Evolutionary conservation across 2,329 filamentous ascomycete genomes (phyloP), one percentile per base, ranked within the genome.

Genomic region (Pyrenophora tritici-repentis): DNA sequence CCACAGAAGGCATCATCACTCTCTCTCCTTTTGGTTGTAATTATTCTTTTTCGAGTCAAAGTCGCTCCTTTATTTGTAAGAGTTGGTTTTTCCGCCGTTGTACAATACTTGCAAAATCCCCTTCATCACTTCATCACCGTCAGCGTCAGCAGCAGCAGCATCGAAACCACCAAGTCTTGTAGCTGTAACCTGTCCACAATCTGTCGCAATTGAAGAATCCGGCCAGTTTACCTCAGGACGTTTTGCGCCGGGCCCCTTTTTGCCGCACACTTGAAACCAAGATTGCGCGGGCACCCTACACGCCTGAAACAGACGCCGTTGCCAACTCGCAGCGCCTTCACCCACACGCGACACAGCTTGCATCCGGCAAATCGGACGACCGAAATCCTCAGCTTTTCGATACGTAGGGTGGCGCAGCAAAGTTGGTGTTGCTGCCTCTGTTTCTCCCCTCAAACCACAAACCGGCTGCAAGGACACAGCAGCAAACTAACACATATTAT

Each of bases 301-400:
- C 48, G 31, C n/a, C 32, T 51, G 48, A 51, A 51, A 51, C 48
- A 47, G 39, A 12, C 31, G 32, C 32, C 48, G 48, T 51, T 42
- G 47, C 48, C 37, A 47, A 32, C 31, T 29, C 10, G 8, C 26
- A 13, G 26, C 9, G 10, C 13, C 17, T 7, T 17, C 47, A 35
- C 39, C 39, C 33, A 38, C 33, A 57, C 63, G 63, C 61, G 54
- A 65, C 61, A 62, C 47, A 37, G 22, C 29, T 47, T 39, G 32
- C 35, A 47, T 50, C 50, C 63, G 59, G 60, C 39, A 45, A 42
- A 9, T 33, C 17, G 33, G 40, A 40, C 40, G 46, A 42, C 59
- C 61, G 61, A 52, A 52, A 22, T 36, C 48, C 18, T 32, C 32
- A 51, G 42, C 43, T 4, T 10, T 10, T 20, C 26, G 26, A 29